Evolutionary conservation across 306 rosid genomes (phyloP).

Genomic region (Castanea mollissima): DNA sequence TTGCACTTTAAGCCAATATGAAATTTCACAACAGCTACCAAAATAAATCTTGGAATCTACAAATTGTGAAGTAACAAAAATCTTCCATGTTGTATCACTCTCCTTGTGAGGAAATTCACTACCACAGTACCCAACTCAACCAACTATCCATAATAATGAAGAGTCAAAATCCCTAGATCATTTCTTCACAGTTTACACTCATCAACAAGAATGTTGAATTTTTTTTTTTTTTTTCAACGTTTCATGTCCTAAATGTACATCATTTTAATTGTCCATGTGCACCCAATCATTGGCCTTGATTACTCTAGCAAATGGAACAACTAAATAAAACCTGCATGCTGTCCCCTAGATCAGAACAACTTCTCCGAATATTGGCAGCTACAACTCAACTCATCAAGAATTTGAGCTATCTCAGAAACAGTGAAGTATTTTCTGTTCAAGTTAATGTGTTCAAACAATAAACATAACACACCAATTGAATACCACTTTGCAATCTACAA

Average conservation of each 20-base stretch:
- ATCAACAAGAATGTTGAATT: not conserved
- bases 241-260: not conserved
- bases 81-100: not conserved
- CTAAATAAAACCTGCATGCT: not conserved
- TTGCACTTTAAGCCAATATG: too few relatives aligned
- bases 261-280: not conserved
- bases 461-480: not conserved
- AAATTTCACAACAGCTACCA: too few relatives aligned
- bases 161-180: not conserved
- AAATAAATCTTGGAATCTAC: too few relatives aligned
- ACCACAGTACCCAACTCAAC: not conserved
- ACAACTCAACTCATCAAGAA: not conserved
- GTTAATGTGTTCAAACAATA: not conserved
- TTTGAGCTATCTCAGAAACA: not conserved
- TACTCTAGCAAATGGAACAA: not conserved
- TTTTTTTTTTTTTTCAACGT: not conserved
- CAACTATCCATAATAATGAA: not conserved
- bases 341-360: not conserved
- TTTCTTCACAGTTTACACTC: not conserved
- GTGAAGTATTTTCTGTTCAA: not conserved
- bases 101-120: not conserved
- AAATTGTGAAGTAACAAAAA: too few relatives aligned
- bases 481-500: not conserved
- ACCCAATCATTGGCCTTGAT: not conserved
- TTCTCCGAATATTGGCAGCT: not conserved